phyloP scores from a whole-genome alignment of 2,329 filamentous ascomycete genomes.

The Alternaria burnsii region DNA sequence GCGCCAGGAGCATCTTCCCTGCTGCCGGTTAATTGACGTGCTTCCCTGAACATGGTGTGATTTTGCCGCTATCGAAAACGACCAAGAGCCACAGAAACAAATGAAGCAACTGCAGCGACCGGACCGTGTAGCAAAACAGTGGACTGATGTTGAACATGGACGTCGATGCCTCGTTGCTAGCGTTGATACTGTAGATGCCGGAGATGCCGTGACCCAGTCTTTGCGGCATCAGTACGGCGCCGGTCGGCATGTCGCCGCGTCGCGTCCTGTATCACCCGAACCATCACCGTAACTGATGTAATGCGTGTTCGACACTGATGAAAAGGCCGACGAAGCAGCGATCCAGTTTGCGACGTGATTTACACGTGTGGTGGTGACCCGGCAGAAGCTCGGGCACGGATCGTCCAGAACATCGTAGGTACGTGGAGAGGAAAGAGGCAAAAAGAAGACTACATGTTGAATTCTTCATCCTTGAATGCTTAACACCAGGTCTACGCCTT shows the following conservation, averaged over 20 bases:
- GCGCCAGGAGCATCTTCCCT: slow-evolving; percentile 1
- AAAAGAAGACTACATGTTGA: neutral
- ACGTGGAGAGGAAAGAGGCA: neutral
- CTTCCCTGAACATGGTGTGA: slow-evolving; percentile 2
- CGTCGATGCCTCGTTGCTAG: neutral
- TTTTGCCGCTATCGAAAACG: neutral
- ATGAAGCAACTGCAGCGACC: neutral
- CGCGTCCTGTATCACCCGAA: neutral
- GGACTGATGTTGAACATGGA: slow-evolving; percentile 8
- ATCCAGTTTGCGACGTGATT: neutral
- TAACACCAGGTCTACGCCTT: slow-evolving; percentile 27
- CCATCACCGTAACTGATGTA: neutral
- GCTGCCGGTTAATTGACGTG: slow-evolving; percentile 1
- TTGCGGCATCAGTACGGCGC: neutral
- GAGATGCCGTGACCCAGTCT: slow-evolving; percentile 8
- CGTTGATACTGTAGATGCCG: slow-evolving; percentile 10
- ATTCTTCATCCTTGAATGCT: neutral
- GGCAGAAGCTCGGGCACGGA: neutral
- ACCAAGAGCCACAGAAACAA: neutral
- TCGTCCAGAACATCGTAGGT: neutral
- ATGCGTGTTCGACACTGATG: neutral
- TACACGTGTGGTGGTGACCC: neutral
- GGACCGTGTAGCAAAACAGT: slow-evolving; percentile 2
- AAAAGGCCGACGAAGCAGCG: neutral
- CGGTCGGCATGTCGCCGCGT: neutral